phyloP scores from a whole-genome alignment of 106 monocot species.

The Narthecium ossifragum region DNA sequence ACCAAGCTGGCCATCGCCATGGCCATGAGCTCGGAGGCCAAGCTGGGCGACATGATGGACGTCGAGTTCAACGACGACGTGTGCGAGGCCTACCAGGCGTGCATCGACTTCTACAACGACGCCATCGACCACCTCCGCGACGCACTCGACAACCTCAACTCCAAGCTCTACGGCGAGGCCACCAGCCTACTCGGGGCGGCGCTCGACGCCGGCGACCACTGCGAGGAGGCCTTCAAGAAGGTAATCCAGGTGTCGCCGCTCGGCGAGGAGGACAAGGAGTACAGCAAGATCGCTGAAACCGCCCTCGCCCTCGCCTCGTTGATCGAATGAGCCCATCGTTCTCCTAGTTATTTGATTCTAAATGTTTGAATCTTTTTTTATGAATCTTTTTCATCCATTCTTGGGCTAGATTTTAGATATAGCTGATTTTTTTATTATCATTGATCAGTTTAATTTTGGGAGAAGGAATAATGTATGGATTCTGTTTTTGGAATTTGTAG shows the following conservation, averaged over 20 bases:
- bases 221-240: conserved; percentile 31
- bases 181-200: neutral
- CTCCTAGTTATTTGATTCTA: neutral
- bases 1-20: conserved; percentile 3
- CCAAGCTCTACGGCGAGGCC: conserved; percentile 21
- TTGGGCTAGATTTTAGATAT: neutral
- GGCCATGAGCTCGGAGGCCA: conserved; percentile 3
- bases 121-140: neutral
- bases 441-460: neutral
- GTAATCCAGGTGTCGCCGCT: conserved; percentile 17
- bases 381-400: neutral
- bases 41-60: neutral
- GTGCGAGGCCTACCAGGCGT: neutral
- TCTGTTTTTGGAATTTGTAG: no score
- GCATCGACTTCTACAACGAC: neutral
- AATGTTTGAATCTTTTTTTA: neutral
- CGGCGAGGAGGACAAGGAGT: conserved; percentile 6
- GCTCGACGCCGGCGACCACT: conserved; percentile 17
- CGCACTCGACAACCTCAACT: neutral
- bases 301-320: conserved; percentile 20
- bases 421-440: neutral
- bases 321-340: conserved; percentile 1
- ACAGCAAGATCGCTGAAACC: conserved; percentile 17
- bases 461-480: neutral
- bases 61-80: no score